Conservation (phyloP, 2,329 filamentous ascomycete species). For the Penicillium verrucosum region DNA sequence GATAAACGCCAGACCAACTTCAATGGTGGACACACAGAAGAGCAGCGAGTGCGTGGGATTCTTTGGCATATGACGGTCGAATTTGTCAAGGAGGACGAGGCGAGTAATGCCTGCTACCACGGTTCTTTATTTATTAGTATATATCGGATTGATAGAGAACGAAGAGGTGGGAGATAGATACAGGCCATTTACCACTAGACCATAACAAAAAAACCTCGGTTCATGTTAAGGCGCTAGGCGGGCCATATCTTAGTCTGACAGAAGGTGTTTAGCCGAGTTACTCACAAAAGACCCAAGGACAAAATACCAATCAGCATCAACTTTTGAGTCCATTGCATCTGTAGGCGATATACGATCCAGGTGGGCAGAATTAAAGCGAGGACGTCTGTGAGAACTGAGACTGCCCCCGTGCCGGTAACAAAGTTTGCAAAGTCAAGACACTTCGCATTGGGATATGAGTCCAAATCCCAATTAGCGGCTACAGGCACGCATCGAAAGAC, state of each 20-base stretch:
- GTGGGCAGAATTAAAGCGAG: slow-evolving; percentile 4
- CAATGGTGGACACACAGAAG: slow-evolving; percentile 9
- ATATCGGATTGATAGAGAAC: background rate
- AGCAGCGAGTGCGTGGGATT: slow-evolving; percentile 5
- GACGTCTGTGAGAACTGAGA: slow-evolving; percentile 6
- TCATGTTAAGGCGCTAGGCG: too few species aligned
- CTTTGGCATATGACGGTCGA: slow-evolving; percentile 3
- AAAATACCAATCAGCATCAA: slow-evolving; percentile 9
- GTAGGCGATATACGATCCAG: slow-evolving; percentile 8
- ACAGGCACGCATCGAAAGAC: slow-evolving; percentile 6
- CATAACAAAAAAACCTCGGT: too few species aligned
- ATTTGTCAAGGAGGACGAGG: slow-evolving; percentile 6
- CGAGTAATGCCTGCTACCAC: slow-evolving; percentile 7
- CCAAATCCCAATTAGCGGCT: slow-evolving; percentile 5
- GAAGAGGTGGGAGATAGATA: too few species aligned
- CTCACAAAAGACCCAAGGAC: slow-evolving; percentile 10
- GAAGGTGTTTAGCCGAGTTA: background rate
- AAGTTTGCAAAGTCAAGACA: slow-evolving; percentile 10
- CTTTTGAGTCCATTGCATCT: slow-evolving; percentile 9
- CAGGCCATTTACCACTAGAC: too few species aligned
- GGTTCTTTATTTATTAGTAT: slow-evolving; percentile 2
- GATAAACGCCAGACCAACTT: slow-evolving; percentile 7
- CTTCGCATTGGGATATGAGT: slow-evolving; percentile 1
- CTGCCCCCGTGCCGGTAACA: slow-evolving; percentile 6
- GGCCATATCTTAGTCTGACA: too few species aligned